These are phyloP conservation scores for Irpex lacteus DNA, from an alignment of 1,284 basidiomycete species.

Conservation along the genomic window DNA sequence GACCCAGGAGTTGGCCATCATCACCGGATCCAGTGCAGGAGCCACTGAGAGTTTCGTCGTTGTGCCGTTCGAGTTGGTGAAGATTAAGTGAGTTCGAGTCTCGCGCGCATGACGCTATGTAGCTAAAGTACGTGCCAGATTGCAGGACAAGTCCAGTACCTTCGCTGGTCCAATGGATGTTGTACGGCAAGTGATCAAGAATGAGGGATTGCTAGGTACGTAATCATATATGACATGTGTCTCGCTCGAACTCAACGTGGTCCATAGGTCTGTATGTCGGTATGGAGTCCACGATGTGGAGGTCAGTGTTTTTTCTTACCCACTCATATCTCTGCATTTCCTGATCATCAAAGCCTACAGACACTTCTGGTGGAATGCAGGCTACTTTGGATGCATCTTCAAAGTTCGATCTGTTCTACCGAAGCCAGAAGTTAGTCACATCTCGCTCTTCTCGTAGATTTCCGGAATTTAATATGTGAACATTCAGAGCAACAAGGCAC, in stretches of 20 bases:
- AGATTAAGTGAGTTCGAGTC: conserved; percentile 68
- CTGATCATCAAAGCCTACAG: conserved; percentile 32
- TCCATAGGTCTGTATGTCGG: conserved; percentile 81
- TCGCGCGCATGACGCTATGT: background rate
- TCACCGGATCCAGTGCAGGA: conserved; percentile 93
- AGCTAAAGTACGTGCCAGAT: conserved; percentile 36
- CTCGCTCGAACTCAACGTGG: background rate
- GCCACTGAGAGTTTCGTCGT: conserved; percentile 94
- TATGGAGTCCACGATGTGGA: conserved; percentile 96
- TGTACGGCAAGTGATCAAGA: conserved; percentile 72
- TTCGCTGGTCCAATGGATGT: conserved; percentile 93
- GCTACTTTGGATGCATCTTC: conserved; percentile 92
- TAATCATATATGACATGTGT: background rate
- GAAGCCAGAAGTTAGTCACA: conserved; percentile 66
- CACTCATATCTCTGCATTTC: too few species aligned
- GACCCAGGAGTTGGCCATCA: conserved; percentile 81
- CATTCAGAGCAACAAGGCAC: conserved; percentile 55
- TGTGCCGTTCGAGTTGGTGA: conserved; percentile 96
- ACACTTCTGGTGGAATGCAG: conserved; percentile 90
- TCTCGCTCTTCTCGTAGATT: conserved; percentile 2
- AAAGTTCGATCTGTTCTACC: conserved; percentile 80
- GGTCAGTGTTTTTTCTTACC: conserved; percentile 39
- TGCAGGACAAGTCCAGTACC: conserved; percentile 90
- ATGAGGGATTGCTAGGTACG: conserved; percentile 74
- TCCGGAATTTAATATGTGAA: background rate